Percentiles rank a stretch among this genome's conserved stretches.
These are phyloP conservation scores for Linnemannia exigua DNA, from an alignment of 192 early-diverging fungal genomes.

Conservation along the genomic window DNA sequence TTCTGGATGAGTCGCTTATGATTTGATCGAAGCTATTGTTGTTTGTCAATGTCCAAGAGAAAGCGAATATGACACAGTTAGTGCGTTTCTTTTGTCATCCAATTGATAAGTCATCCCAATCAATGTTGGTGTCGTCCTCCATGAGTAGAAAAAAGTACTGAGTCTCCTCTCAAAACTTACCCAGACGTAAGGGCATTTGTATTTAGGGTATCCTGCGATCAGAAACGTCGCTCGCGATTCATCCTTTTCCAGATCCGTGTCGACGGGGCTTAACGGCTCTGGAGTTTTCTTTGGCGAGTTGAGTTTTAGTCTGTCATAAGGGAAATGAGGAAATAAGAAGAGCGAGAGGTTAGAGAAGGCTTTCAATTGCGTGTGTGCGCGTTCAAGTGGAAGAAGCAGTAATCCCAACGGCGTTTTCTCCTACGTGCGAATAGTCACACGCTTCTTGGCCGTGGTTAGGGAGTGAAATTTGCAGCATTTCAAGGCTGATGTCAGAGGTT, in stretches of 20 bases:
- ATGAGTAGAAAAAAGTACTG: not conserved
- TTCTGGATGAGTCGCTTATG: slow-evolving; percentile 67
- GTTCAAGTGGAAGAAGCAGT: not conserved
- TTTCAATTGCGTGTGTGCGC: too few species aligned
- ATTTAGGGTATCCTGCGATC: slow-evolving; percentile 77
- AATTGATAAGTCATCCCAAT: too few species aligned
- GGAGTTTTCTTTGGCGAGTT: slow-evolving; percentile 27
- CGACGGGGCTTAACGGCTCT: slow-evolving; percentile 54
- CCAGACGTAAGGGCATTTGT: slow-evolving; percentile 83
- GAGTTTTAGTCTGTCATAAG: slow-evolving; percentile 27
- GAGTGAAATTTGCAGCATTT: not conserved
- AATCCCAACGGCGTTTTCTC: not conserved
- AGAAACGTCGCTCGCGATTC: slow-evolving; percentile 68
- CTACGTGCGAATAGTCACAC: not conserved
- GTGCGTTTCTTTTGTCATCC: not conserved
- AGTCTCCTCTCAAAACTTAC: slow-evolving; percentile 41
- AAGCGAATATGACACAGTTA: not conserved
- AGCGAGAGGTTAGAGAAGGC: not conserved
- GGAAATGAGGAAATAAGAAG: not conserved
- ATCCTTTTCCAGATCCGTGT: slow-evolving; percentile 63
- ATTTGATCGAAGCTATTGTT: slow-evolving; percentile 67
- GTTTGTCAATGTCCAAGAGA: slow-evolving; percentile 10
- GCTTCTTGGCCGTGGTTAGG: not conserved
- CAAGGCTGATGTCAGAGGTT: not conserved
- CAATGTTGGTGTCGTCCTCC: too few species aligned